Evolutionary conservation across 2,329 filamentous ascomycete genomes (phyloP).

Genomic region (Phyllosticta capitalensis): DNA sequence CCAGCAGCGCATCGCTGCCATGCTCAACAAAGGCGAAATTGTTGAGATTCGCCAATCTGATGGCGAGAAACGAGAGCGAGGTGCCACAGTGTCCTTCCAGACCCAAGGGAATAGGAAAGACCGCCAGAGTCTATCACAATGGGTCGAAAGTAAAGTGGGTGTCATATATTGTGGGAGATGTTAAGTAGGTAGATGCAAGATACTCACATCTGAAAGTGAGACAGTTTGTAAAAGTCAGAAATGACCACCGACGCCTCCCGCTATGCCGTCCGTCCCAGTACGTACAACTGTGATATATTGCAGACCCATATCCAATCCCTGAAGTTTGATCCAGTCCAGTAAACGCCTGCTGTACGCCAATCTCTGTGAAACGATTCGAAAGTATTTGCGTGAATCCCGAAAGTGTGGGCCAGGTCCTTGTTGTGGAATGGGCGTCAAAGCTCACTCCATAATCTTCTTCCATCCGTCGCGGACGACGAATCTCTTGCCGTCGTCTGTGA

Average conservation of each 20-base stretch:
- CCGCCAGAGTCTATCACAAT: too few relatives aligned
- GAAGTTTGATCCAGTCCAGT: background rate
- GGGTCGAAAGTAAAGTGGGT: too few relatives aligned
- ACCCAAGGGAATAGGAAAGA: too few relatives aligned
- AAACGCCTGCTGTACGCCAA: background rate
- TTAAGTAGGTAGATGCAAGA: background rate
- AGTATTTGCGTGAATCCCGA: background rate
- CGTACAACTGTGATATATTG: background rate
- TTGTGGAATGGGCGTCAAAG: background rate
- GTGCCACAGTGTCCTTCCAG: too few relatives aligned
- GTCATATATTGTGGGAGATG: background rate
- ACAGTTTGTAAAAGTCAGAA: background rate
- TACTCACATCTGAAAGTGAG: background rate
- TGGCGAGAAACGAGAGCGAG: too few relatives aligned
- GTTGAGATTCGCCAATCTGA: too few relatives aligned
- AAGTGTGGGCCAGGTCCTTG: background rate
- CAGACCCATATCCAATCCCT: background rate
- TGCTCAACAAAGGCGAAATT: too few relatives aligned
- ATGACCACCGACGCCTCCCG: background rate
- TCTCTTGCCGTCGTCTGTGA: constrained; percentile 57
- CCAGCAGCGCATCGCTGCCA: too few relatives aligned
- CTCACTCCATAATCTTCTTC: constrained; percentile 45
- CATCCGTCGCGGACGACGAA: constrained; percentile 64
- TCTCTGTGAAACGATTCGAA: background rate
- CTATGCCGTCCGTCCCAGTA: background rate